These are phyloP conservation scores for Wickerhamiella infanticola DNA, from an alignment of 1,139 yeast species.

Conservation along the genomic window DNA sequence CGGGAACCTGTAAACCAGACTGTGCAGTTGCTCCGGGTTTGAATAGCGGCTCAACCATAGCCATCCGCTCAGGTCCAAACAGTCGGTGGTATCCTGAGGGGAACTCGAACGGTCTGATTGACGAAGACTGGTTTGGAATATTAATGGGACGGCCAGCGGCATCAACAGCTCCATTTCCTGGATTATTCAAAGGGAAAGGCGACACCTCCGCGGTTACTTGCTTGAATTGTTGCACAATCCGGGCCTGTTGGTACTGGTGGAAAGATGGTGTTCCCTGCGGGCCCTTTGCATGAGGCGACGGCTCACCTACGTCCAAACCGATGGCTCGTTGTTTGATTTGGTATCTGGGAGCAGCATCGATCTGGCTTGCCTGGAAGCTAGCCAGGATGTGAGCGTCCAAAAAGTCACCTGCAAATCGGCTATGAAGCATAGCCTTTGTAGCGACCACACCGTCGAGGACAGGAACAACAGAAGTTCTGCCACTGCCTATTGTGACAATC, in stretches of 20 bases:
- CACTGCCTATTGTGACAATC: conserved; percentile 23
- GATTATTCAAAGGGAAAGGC: conserved; percentile 19
- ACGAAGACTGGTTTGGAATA: conserved; percentile 8
- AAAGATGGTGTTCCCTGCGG: conserved; percentile 20
- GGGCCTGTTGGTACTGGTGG: conserved; percentile 24
- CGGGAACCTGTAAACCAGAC: conserved; percentile 17
- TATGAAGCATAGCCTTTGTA: conserved; percentile 22
- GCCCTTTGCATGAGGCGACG: conserved; percentile 26
- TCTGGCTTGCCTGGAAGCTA: conserved; percentile 19
- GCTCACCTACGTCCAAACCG: conserved; percentile 23
- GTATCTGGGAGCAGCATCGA: conserved; percentile 20
- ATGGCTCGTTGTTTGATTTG: conserved; percentile 20
- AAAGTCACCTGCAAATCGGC: conserved; percentile 30
- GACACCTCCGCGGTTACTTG: conserved; percentile 44
- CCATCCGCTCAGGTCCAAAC: conserved; percentile 51
- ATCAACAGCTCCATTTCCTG: neutral
- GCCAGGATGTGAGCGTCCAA: conserved; percentile 24
- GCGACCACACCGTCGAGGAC: conserved; percentile 62
- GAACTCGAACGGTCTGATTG: conserved; percentile 40
- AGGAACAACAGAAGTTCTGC: conserved; percentile 59
- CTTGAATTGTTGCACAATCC: conserved; percentile 43
- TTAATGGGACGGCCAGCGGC: conserved; percentile 8
- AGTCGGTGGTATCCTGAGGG: conserved; percentile 55
- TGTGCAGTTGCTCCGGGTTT: conserved; percentile 26
- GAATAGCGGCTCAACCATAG: conserved; percentile 66